These are phyloP conservation scores for Yarrowia porcina DNA, from an alignment of 805 yeast species.

Conservation along the genomic window DNA sequence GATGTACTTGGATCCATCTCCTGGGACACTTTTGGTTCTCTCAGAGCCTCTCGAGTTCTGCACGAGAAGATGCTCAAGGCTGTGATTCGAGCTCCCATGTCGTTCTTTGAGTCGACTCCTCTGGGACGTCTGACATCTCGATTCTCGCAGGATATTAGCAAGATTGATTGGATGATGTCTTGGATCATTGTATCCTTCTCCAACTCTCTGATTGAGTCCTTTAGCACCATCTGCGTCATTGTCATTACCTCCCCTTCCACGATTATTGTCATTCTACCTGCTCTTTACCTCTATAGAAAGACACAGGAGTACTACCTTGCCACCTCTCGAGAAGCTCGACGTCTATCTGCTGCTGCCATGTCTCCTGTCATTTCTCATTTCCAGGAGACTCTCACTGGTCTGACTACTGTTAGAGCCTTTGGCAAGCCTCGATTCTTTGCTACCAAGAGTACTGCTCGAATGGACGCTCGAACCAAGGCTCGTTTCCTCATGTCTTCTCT, in stretches of 20 bases:
- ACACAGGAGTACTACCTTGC: constrained; percentile 68
- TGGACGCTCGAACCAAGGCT: constrained; percentile 77
- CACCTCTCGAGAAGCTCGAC: constrained; percentile 72
- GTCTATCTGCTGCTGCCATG: constrained; percentile 64
- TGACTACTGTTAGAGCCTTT: constrained; percentile 74
- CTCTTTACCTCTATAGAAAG: constrained; percentile 59
- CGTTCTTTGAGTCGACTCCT: constrained; percentile 92
- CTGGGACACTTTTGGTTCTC: constrained; percentile 48
- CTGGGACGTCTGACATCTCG: constrained; percentile 87
- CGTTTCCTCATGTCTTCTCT: constrained; percentile 78
- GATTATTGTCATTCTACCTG: constrained; percentile 66
- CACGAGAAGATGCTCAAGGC: constrained; percentile 74
- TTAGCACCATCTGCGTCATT: constrained; percentile 71
- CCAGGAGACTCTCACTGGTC: constrained; percentile 76
- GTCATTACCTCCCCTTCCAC: constrained; percentile 80
- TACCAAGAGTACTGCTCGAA: constrained; percentile 42
- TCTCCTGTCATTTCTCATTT: constrained; percentile 80
- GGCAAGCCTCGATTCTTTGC: constrained; percentile 63
- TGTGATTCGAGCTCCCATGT: constrained; percentile 87
- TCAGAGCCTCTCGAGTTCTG: constrained; percentile 38
- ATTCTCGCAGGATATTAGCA: constrained; percentile 84
- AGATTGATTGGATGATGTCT: constrained; percentile 69
- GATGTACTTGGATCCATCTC: constrained; percentile 55
- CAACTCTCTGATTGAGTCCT: constrained; percentile 42
- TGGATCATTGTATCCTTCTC: constrained; percentile 40